Evolutionary conservation across 805 yeast genomes (phyloP).

Genomic region (Pichia ethanolica): DNA sequence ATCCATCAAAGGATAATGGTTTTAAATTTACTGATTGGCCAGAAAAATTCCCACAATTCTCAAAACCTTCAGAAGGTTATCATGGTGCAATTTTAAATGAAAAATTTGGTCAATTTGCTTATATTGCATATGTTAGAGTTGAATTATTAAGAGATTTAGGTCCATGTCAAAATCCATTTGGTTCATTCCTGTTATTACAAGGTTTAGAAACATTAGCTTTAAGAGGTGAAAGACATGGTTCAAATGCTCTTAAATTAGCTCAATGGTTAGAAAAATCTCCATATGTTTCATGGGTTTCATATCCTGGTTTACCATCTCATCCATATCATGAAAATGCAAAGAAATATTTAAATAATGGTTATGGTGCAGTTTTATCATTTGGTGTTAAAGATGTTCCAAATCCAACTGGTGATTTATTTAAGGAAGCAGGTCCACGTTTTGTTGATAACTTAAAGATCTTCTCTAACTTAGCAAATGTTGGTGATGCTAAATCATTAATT

Average conservation of each 20-base stretch:
- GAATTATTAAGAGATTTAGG: slow-evolving; percentile 91
- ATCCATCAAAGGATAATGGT: slow-evolving; percentile 65
- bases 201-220: slow-evolving; percentile 92
- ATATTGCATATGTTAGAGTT: slow-evolving; percentile 69
- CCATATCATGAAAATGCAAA: slow-evolving; percentile 75
- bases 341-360: slow-evolving; percentile 73
- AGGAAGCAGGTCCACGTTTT: slow-evolving; percentile 72
- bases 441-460: slow-evolving; percentile 82
- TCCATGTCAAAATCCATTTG: slow-evolving; percentile 83
- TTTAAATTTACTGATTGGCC: slow-evolving; percentile 88
- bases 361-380: slow-evolving; percentile 83
- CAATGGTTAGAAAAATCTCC: slow-evolving; percentile 57
- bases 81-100: slow-evolving; percentile 83
- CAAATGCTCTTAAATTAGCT: slow-evolving; percentile 77
- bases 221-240: slow-evolving; percentile 87
- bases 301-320: slow-evolving; percentile 79
- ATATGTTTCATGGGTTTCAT: slow-evolving; percentile 83
- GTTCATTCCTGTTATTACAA: slow-evolving; percentile 75
- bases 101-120: slow-evolving; percentile 74
- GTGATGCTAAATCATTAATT: slow-evolving; percentile 91
- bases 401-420: slow-evolving; percentile 49
- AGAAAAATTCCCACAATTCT: slow-evolving; percentile 84
- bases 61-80: slow-evolving; percentile 87
- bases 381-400: slow-evolving; percentile 67
- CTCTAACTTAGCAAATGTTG: slow-evolving; percentile 92